Evolutionary conservation across 306 rosid genomes (phyloP), one percentile per base, ranked within the genome.

Genomic region (Rosa multiflora): DNA sequence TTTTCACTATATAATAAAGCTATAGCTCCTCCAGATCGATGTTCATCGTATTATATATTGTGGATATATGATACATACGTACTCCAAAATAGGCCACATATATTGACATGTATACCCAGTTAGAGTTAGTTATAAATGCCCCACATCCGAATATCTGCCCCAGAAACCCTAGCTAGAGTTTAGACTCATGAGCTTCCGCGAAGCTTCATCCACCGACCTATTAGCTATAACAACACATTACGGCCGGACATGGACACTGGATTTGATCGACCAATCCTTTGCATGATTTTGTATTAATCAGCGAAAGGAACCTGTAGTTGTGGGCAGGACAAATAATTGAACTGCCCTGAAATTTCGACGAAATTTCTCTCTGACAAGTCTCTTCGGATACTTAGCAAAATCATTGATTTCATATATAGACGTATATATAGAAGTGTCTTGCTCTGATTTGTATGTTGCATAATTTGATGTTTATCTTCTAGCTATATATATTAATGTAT

Each of bases 191-290:
- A 82, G 23, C 76, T 88, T 84, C 92, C 74, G 0, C 55, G 92
- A 88, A 86, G 82, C 74, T 88, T 88, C 92, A 78, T 80, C 69
- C 29, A 8, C 29, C 63, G 59, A 35, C 75, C 59, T 6, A 13
- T 26, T 32, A 32, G 42, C 17, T 35, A 2, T 6, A 35, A 0
- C 43, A 70, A n/a, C 35, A 10, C 3, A 29, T 10, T 26, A 10
- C 17, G 66, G 66, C 66, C 66, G n/a, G 69, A 63, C 21, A 26
- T n/a, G 42, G 52, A 23, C 67, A 55, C 77, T n/a, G 59, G n/a
- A 37, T 39, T 5, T 21, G 18, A 37, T 39, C 64, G 1, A 68
- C 46, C 9, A 0, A 5, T 52, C 62, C 0, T 3, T 14, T 26
- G 66, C 67, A 39, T 11, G 67, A 56, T 74, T 47, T 44, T 44